Evolutionary conservation across 2,329 filamentous ascomycete species (phyloP), one percentile per base, ranked within the genome.

Genomic region (Cercospora sojina): DNA sequence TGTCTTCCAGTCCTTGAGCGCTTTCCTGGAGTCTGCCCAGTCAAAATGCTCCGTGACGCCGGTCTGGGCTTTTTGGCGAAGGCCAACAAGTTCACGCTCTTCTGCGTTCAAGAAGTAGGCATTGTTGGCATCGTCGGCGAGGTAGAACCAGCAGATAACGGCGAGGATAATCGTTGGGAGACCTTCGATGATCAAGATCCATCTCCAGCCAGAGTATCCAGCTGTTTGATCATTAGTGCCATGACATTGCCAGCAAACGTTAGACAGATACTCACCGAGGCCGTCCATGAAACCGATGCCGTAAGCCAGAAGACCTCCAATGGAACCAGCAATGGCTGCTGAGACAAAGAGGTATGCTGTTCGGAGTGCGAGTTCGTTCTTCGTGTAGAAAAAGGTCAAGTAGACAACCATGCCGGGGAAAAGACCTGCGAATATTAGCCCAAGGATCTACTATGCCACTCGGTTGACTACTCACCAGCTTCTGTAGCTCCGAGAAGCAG

Each of bases 1-100:
- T 25, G 91, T 86, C 75, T 90, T 92, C 90, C 90, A 92, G 77
- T 94, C 91, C 69, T 82, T 84, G 67, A 91, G 86, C 0, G 88
- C 90, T 64, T 85, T 85, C 69, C 83, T 80, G 74, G 91, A 89
- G 73, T 93, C 91, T 8, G 79, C 76, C 78, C 84, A 86, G 70
- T 87, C 83, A 70, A 88, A 86, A 29, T 83, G 78, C 43, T 80
- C 79, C 8, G 81, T 81, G 59, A 81, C 77, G 0, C 80, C 80
- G 0, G 83, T 80, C 71, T 88, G 82, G 0, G 82, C 80, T 16
- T 79, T 78, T n/a, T 85, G 81, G 2, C 84, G 79, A 2, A 78
- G 75, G 0, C 79, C 74, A 66, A 89, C 84, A 9, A 92, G 80
- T 5, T 83, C 82, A 67, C 85, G 86, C 73, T 93, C 89, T 31